Conservation (phyloP, 2,329 filamentous ascomycete species). For the Neospermospora avenae region DNA sequence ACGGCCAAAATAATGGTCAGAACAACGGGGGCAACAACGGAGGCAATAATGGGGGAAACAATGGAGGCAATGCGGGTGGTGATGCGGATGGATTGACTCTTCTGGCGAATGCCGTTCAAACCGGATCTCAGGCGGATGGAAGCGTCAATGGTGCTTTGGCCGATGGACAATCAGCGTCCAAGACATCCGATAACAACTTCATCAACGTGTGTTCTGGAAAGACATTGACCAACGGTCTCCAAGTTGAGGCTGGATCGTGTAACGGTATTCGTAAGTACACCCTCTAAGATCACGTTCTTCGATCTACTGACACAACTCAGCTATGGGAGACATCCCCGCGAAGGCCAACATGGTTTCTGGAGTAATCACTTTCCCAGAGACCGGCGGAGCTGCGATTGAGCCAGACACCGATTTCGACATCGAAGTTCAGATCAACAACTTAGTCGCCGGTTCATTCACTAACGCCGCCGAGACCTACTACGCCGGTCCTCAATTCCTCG, state of each 20-base stretch:
- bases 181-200: conserved; percentile 35
- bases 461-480: conserved; percentile 40
- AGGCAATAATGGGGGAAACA: conserved; percentile 14
- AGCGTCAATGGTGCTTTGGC: conserved; percentile 27
- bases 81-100: conserved; percentile 24
- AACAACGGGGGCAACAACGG: conserved; percentile 19
- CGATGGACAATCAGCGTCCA: conserved; percentile 29
- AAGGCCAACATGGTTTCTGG: conserved; percentile 35
- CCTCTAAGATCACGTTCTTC: not conserved
- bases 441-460: conserved; percentile 40
- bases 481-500: conserved; percentile 38
- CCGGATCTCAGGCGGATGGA: conserved; percentile 31
- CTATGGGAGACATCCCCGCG: conserved; percentile 36
- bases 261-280: conserved; percentile 42
- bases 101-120: conserved; percentile 30
- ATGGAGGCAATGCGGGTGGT: conserved; percentile 21
- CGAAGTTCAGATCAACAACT: conserved; percentile 35
- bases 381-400: conserved; percentile 20
- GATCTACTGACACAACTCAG: conserved; percentile 19
- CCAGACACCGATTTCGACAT: conserved; percentile 36
- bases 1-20: conserved; percentile 18
- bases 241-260: conserved; percentile 57
- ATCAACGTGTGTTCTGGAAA: conserved; percentile 36
- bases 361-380: conserved; percentile 31
- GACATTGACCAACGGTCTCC: conserved; percentile 58